A percentile compares a stretch with the other conserved stretches of the same genome.
These are phyloP conservation scores for Entelexis paramagnoliae DNA, from an alignment of 1,139 yeast species.

Conservation along the genomic window DNA sequence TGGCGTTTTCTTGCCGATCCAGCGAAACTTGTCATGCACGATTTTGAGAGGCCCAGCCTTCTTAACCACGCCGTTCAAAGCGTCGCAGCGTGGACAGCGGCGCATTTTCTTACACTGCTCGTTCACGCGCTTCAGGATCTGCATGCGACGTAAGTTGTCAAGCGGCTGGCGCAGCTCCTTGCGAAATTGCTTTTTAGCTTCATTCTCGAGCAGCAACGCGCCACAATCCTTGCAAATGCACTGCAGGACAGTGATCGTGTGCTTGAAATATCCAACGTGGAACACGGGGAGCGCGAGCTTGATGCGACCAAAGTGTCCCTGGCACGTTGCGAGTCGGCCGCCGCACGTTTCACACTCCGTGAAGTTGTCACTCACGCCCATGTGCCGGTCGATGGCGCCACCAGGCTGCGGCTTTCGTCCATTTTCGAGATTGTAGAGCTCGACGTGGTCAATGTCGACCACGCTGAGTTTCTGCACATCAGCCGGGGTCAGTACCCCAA, in stretches of 20 bases:
- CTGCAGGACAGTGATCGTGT: conserved; percentile 79
- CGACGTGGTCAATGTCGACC: conserved; percentile 85
- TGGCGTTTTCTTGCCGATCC: conserved; percentile 84
- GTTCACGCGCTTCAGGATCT: conserved; percentile 62
- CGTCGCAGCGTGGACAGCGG: conserved; percentile 65
- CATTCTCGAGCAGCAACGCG: conserved; percentile 62
- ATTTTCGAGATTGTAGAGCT: conserved; percentile 77
- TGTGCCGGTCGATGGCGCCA: conserved; percentile 84
- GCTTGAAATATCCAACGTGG: conserved; percentile 94
- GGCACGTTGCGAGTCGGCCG: conserved; percentile 87
- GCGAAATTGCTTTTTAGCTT: conserved; percentile 55
- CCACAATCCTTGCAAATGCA: conserved; percentile 89
- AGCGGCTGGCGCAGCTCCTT: conserved; percentile 74
- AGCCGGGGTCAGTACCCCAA: conserved; percentile 81
- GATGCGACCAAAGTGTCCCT: conserved; percentile 96
- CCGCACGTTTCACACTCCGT: conserved; percentile 84
- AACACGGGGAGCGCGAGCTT: conserved; percentile 90
- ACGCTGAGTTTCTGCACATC: conserved; percentile 92
- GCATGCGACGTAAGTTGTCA: conserved; percentile 89
- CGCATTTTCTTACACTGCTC: conserved; percentile 96
- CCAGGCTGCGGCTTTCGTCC: conserved; percentile 68
- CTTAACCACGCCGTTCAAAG: conserved; percentile 91
- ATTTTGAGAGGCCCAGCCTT: conserved; percentile 94
- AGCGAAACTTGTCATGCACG: conserved; percentile 90
- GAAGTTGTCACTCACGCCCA: conserved; percentile 89